A percentile compares a stretch with the other conserved stretches of the same genome.
Evolutionary conservation across 768 basidiomycete genomes (phyloP).

Genomic region (Pleurotus pulmonarius): DNA sequence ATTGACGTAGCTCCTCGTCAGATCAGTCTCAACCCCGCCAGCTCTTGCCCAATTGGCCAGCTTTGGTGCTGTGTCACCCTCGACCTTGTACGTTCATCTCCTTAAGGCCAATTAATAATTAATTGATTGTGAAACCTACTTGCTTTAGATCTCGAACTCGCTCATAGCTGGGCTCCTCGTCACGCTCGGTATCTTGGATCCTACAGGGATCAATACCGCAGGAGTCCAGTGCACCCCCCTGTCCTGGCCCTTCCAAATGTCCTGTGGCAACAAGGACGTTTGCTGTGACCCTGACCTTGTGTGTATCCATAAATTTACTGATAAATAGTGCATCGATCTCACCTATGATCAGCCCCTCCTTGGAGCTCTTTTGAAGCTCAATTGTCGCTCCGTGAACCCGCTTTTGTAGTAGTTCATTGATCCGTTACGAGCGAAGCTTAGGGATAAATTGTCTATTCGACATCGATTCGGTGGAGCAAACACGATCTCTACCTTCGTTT

Average conservation of each 20-base stretch:
- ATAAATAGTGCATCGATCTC: too few relatives aligned
- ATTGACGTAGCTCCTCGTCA: not conserved
- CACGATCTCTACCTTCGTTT: too few relatives aligned
- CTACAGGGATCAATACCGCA: not conserved
- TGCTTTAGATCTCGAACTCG: not conserved
- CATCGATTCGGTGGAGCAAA: not conserved
- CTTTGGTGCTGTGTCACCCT: not conserved
- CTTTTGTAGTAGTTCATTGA: not conserved
- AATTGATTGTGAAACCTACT: too few relatives aligned
- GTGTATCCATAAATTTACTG: too few relatives aligned
- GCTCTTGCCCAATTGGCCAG: not conserved
- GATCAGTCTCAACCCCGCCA: slow-evolving; percentile 1
- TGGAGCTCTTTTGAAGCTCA: not conserved
- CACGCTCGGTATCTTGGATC: not conserved
- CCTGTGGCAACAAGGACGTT: not conserved
- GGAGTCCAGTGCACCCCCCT: not conserved
- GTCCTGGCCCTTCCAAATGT: not conserved
- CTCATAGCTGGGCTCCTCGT: not conserved
- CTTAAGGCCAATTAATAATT: too few relatives aligned
- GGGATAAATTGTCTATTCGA: too few relatives aligned
- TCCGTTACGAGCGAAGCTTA: too few relatives aligned
- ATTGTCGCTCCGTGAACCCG: not conserved
- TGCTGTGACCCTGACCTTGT: not conserved
- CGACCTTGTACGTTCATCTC: too few relatives aligned
- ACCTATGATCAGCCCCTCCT: too few relatives aligned